Conservation (phyloP, 345 rosid genomes). For the Camelina sativa region DNA sequence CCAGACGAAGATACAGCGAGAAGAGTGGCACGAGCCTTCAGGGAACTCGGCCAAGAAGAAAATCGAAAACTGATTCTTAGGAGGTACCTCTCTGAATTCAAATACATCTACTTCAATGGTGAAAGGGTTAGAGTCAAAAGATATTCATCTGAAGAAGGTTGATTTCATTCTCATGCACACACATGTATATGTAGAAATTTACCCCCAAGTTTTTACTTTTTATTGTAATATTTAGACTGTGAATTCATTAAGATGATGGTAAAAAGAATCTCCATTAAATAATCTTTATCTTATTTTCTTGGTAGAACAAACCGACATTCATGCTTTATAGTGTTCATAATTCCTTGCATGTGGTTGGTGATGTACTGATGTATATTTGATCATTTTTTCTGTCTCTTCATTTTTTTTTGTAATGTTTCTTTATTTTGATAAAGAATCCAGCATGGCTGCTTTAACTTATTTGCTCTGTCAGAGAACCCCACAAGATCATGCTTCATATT, state of each 20-base stretch:
- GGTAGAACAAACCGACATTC: conserved; percentile 16
- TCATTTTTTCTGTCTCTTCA: conserved; percentile 15
- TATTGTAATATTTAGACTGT: conserved; percentile 9
- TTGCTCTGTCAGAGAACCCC: conserved; percentile 31
- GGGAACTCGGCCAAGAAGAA: conserved; percentile 64
- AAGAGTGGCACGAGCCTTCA: conserved; percentile 70
- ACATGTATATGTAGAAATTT: conserved; percentile 13
- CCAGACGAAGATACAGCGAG: conserved; percentile 78
- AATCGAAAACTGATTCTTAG: conserved; percentile 60
- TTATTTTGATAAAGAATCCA: conserved; percentile 22
- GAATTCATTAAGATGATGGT: conserved; percentile 21
- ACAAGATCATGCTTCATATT: conserved; percentile 38
- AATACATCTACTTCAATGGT: conserved; percentile 79
- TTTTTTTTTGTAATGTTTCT: neutral
- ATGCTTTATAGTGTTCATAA: conserved; percentile 34
- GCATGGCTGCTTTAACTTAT: conserved; percentile 36
- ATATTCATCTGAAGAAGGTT: conserved; percentile 46
- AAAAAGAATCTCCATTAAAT: conserved; percentile 19
- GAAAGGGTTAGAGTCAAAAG: conserved; percentile 79
- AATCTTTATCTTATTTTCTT: conserved; percentile 8
- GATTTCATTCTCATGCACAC: conserved; percentile 30
- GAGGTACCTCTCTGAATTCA: conserved; percentile 66
- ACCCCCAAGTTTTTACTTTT: conserved; percentile 27
- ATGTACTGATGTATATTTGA: conserved; percentile 22
- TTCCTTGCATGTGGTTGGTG: conserved; percentile 41